phyloP scores from a whole-genome alignment of 108 stramenopile genomes.

The Nannochloropsis gaditana region DNA sequence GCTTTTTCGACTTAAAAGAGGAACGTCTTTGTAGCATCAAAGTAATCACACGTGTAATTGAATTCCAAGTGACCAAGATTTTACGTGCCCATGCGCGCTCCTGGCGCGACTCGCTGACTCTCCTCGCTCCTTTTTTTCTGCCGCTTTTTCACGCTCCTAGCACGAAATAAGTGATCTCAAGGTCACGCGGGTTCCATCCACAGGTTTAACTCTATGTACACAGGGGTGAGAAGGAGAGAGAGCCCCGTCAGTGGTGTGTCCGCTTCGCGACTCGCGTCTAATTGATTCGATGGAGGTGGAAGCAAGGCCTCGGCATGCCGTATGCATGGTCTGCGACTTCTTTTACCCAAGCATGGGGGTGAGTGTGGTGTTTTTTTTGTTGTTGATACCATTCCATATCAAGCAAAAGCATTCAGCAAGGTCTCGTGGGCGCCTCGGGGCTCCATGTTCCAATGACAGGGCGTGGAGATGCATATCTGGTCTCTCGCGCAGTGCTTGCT shows the following conservation, averaged over 20 bases:
- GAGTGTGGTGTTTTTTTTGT: not conserved
- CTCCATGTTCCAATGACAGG: not conserved
- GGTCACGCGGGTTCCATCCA: not conserved
- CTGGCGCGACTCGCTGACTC: no score
- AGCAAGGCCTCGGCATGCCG: constrained; percentile 11
- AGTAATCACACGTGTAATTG: no score
- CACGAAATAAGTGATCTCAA: no score
- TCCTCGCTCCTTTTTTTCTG: no score
- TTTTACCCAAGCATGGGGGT: constrained; percentile 90
- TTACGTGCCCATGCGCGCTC: no score
- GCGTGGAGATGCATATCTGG: constrained; percentile 97
- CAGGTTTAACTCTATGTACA: not conserved
- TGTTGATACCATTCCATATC: not conserved
- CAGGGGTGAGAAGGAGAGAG: not conserved
- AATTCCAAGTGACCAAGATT: no score
- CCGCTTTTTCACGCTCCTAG: no score
- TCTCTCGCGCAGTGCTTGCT: constrained; percentile 79
- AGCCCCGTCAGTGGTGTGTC: not conserved
- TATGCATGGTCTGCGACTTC: constrained; percentile 89
- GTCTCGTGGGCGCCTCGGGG: no score
- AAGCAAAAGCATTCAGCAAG: not conserved
- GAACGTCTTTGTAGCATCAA: no score
- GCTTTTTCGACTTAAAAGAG: no score
- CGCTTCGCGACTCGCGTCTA: no score
- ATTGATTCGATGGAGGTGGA: not conserved